Evolutionary conservation across 192 early-diverging fungal species (phyloP).

Genomic region (Entomortierella beljakovae): DNA sequence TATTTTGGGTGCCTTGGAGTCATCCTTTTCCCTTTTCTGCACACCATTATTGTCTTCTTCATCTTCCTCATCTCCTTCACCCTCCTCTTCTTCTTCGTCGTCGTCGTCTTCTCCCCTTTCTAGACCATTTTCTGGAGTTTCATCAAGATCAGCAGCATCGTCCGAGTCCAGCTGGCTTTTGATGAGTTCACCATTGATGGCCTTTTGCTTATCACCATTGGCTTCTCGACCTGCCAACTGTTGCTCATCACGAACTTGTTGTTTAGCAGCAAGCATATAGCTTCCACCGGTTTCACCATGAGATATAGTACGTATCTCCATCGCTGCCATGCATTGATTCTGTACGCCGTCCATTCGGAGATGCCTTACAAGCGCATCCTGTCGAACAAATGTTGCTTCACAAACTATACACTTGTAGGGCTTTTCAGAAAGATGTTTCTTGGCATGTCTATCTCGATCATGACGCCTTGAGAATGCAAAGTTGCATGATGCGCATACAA

Average conservation of each 20-base stretch:
- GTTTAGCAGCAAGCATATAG: slow-evolving; percentile 49
- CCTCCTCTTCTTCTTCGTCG: neutral
- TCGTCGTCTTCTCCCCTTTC: neutral
- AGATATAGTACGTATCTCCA: slow-evolving; percentile 41
- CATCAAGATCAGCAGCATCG: neutral
- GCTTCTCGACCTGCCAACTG: slow-evolving; percentile 22
- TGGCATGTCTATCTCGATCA: slow-evolving; percentile 80
- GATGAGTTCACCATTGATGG: no score
- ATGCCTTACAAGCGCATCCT: slow-evolving; percentile 48
- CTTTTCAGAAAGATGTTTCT: slow-evolving; percentile 70
- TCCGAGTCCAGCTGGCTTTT: slow-evolving; percentile 3
- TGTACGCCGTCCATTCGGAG: slow-evolving; percentile 52
- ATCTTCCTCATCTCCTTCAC: neutral
- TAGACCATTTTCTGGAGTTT: neutral
- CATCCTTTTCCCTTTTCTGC: neutral
- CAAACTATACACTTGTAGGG: slow-evolving; percentile 73
- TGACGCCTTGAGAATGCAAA: slow-evolving; percentile 82
- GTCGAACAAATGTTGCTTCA: slow-evolving; percentile 51
- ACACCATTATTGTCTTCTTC: slow-evolving; percentile 5
- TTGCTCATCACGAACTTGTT: slow-evolving; percentile 46
- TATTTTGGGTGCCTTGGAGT: neutral
- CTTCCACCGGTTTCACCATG: slow-evolving; percentile 20
- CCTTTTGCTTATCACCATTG: slow-evolving; percentile 6
- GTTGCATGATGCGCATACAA: slow-evolving; percentile 71
- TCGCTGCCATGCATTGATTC: slow-evolving; percentile 51